These are phyloP conservation scores for Cytospora paraplurivora DNA, from an alignment of 2,329 filamentous ascomycete species.

Conservation along the genomic window DNA sequence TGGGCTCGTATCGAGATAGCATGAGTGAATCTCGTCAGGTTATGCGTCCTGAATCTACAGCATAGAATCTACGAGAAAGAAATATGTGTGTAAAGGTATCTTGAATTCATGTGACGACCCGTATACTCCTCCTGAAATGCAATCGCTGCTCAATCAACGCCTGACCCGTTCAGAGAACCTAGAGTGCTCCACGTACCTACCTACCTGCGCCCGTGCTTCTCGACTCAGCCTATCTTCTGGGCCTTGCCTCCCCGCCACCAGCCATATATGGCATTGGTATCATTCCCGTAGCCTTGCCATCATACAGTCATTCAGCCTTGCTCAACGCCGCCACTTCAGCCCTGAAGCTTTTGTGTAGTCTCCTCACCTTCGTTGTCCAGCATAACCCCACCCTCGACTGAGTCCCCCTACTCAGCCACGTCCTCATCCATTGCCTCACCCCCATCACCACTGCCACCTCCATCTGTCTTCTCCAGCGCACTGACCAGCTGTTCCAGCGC, in stretches of 20 bases:
- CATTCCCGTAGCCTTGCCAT: background rate
- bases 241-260: background rate
- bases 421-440: conserved; percentile 11
- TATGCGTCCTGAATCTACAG: background rate
- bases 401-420: background rate
- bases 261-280: background rate
- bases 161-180: background rate
- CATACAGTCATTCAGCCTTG: background rate
- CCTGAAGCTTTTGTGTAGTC: background rate
- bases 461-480: conserved; percentile 42
- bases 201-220: background rate
- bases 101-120: conserved; percentile 4
- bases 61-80: background rate
- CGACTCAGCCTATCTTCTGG: background rate
- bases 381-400: background rate
- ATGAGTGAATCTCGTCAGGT: background rate
- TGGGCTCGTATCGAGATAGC: background rate
- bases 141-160: conserved; percentile 3
- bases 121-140: background rate
- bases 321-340: background rate
- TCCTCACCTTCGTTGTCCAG: background rate
- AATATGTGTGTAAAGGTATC: background rate
- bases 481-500: conserved; percentile 55
- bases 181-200: background rate
- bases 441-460: conserved; percentile 34